Evolutionary conservation across 2,329 filamentous ascomycete species (phyloP).

Genomic region (Purpureocillium takamizusanense): DNA sequence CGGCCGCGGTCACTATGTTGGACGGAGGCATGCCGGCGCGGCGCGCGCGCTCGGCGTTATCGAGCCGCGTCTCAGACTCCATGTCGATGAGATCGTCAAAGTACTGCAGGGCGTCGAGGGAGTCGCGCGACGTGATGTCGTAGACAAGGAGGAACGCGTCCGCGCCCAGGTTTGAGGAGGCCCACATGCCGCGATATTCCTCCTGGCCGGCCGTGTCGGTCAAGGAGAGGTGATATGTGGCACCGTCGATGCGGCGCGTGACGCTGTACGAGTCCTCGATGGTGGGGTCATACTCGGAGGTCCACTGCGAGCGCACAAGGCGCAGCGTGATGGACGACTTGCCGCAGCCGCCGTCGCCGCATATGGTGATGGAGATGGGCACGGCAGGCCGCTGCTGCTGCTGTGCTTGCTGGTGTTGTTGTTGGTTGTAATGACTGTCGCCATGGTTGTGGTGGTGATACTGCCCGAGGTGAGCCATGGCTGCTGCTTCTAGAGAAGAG

Average conservation of each 20-base stretch:
- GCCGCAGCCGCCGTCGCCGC: conserved; percentile 75
- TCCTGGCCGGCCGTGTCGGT: conserved; percentile 86
- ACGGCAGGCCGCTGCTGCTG: conserved; percentile 25
- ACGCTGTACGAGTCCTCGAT: conserved; percentile 82
- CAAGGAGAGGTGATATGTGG: conserved; percentile 69
- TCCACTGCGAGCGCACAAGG: conserved; percentile 76
- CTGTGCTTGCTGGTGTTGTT: neutral
- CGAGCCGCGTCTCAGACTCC: conserved; percentile 61
- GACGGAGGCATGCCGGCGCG: conserved; percentile 27
- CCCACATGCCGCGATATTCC: conserved; percentile 84
- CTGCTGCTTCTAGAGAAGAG: too few relatives aligned
- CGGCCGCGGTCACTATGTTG: conserved; percentile 1
- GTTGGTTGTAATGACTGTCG: neutral
- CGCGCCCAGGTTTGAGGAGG: conserved; percentile 64
- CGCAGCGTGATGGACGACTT: conserved; percentile 81
- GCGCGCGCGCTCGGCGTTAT: conserved; percentile 48
- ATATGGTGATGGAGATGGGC: conserved; percentile 70
- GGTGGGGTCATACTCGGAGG: conserved; percentile 71
- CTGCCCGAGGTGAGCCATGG: too few relatives aligned
- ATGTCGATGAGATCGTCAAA: conserved; percentile 81
- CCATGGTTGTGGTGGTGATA: too few relatives aligned
- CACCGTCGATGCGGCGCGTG: conserved; percentile 69
- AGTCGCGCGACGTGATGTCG: conserved; percentile 67
- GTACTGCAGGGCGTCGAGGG: conserved; percentile 63
- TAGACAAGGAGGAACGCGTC: conserved; percentile 83